Evolutionary conservation across 1,284 basidiomycete species (phyloP).

Genomic region (Bondarzewia mesenterica): DNA sequence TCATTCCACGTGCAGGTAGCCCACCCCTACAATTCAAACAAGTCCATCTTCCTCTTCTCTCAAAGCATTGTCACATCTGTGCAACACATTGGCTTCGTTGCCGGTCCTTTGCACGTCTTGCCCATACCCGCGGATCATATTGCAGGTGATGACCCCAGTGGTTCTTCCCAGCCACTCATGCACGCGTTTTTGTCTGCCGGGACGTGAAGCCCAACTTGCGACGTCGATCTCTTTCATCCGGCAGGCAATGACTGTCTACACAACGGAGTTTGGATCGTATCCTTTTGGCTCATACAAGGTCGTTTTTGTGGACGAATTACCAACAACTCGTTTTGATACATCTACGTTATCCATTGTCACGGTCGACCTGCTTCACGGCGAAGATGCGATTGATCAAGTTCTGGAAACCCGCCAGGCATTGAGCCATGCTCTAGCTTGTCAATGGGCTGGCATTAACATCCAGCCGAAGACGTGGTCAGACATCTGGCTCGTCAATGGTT

Average conservation of each 20-base stretch:
- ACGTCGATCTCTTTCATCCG: constrained; percentile 74
- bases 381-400: constrained; percentile 90
- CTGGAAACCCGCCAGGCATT: constrained; percentile 86
- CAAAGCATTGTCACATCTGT: constrained; percentile 86
- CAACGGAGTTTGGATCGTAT: constrained; percentile 91
- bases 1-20: constrained; percentile 50
- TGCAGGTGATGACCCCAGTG: constrained; percentile 50
- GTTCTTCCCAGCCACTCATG: constrained; percentile 76
- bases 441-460: constrained; percentile 98
- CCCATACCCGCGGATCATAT: constrained; percentile 59
- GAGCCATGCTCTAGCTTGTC: constrained; percentile 84
- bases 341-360: constrained; percentile 81
- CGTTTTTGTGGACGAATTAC: constrained; percentile 91
- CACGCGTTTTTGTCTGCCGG: constrained; percentile 91
- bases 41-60: constrained; percentile 91
- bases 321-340: constrained; percentile 72
- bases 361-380: constrained; percentile 80
- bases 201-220: constrained; percentile 65
- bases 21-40: constrained; percentile 91
- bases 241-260: constrained; percentile 87
- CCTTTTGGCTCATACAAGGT: constrained; percentile 94
- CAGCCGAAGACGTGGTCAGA: constrained; percentile 93
- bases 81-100: constrained; percentile 94
- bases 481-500: constrained; percentile 91
- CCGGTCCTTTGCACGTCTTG: constrained; percentile 86